These are phyloP conservation scores for Haplosporangium sp. DNA, from an alignment of 371 early-diverging fungal species.

Conservation along the genomic window DNA sequence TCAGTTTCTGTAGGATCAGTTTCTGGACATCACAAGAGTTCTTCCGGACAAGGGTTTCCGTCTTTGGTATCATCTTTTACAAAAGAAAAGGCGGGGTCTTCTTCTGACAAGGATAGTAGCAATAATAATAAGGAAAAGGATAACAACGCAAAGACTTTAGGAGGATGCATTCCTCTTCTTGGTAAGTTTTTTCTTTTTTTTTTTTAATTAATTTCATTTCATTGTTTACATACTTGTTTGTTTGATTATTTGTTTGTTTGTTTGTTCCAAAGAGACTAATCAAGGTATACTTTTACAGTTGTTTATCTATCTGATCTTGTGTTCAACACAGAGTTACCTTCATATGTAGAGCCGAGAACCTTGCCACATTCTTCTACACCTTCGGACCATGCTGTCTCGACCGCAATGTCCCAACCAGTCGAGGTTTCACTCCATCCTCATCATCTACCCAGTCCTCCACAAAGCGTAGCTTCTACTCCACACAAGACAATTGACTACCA, in stretches of 20 bases:
- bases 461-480: slow-evolving; percentile 4
- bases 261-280: not conserved
- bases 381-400: too few species aligned
- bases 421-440: slow-evolving; percentile 7
- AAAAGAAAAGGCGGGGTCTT: not conserved
- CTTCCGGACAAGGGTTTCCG: slow-evolving; percentile 26
- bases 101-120: too few species aligned
- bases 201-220: not conserved
- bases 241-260: too few species aligned
- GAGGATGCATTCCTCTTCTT: slow-evolving; percentile 26
- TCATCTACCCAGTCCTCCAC: slow-evolving; percentile 41
- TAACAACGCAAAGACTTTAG: slow-evolving; percentile 1
- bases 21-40: slow-evolving; percentile 22
- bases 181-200: slow-evolving; percentile 1
- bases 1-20: not conserved
- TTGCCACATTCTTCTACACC: not conserved
- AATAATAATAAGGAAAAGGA: slow-evolving; percentile 7
- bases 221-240: not conserved
- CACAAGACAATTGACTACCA: not conserved
- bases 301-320: slow-evolving; percentile 75
- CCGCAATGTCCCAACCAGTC: not conserved
- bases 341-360: slow-evolving; percentile 61
- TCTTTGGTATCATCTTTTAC: slow-evolving; percentile 27
- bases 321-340: slow-evolving; percentile 74
- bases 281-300: slow-evolving; percentile 69